These are phyloP conservation scores for Sclerotinia borealis DNA, from an alignment of 2,329 filamentous ascomycete species.

Conservation along the genomic window DNA sequence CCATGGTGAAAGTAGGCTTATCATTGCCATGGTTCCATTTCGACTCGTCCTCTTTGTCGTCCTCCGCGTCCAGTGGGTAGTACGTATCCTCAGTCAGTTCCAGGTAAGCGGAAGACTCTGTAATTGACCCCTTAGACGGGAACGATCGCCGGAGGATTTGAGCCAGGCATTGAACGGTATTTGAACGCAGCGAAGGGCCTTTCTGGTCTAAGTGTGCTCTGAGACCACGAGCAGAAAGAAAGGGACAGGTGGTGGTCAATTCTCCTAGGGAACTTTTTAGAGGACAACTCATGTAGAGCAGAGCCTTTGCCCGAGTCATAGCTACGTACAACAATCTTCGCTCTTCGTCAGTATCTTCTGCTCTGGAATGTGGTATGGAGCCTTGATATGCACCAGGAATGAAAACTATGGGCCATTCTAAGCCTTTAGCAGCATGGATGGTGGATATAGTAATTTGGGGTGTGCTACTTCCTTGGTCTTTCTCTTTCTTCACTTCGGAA, in stretches of 20 bases:
- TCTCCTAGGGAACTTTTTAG: constrained; percentile 58
- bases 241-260: constrained; percentile 63
- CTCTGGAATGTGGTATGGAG: constrained; percentile 80
- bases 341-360: constrained; percentile 84
- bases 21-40: constrained; percentile 34
- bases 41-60: constrained; percentile 32
- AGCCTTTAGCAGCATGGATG: constrained; percentile 90
- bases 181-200: constrained; percentile 64
- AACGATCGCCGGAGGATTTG: constrained; percentile 61
- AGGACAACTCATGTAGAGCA: constrained; percentile 82
- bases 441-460: constrained; percentile 83
- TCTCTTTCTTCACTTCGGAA: constrained; percentile 65
- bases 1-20: constrained; percentile 21
- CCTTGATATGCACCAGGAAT: constrained; percentile 85
- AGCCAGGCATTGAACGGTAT: constrained; percentile 59
- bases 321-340: constrained; percentile 86
- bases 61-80: constrained; percentile 60
- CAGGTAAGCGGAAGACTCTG: constrained; percentile 42
- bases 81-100: constrained; percentile 58
- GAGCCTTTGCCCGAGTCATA: constrained; percentile 85
- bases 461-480: constrained; percentile 49
- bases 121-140: constrained; percentile 44
- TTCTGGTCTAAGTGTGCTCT: constrained; percentile 48
- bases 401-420: constrained; percentile 96
- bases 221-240: constrained; percentile 54